These are phyloP conservation scores for Pulchroboletus neoregius DNA, from an alignment of 1,284 basidiomycete genomes.

Conservation along the genomic window DNA sequence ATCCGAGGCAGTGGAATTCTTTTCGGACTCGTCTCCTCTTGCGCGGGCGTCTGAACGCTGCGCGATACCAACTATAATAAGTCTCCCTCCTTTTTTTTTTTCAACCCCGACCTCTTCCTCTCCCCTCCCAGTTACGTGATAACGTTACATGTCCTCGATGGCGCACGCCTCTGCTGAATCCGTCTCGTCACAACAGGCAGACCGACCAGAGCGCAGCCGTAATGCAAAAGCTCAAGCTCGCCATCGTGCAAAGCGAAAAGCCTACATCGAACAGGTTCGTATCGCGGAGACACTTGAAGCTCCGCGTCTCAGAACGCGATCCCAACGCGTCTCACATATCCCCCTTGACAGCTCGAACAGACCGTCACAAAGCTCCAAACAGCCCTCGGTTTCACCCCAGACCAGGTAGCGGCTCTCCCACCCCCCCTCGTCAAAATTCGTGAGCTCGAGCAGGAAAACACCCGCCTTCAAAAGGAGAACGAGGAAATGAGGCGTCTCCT, in stretches of 20 bases:
- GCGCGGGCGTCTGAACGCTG: constrained; percentile 27
- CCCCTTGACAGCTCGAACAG: constrained; percentile 59
- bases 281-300: neutral
- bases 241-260: constrained; percentile 89
- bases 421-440: constrained; percentile 66
- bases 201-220: constrained; percentile 71
- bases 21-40: constrained; percentile 20
- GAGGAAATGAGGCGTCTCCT: constrained; percentile 64
- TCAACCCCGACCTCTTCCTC: constrained; percentile 33
- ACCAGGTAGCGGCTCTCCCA: constrained; percentile 65
- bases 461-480: constrained; percentile 61
- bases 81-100: constrained; percentile 29
- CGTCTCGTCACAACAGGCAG: constrained; percentile 35
- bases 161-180: constrained; percentile 39
- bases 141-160: constrained; percentile 41
- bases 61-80: constrained; percentile 34
- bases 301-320: neutral
- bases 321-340: constrained; percentile 17
- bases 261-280: constrained; percentile 81
- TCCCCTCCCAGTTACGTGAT: constrained; percentile 37
- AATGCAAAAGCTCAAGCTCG: constrained; percentile 87
- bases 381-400: constrained; percentile 61
- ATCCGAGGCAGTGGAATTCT: constrained; percentile 36
- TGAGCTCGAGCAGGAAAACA: constrained; percentile 73
- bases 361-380: constrained; percentile 77